Base-by-base conservation (phyloP, 192 early-diverging fungal genomes). In the Coemansia sp. region DNA sequence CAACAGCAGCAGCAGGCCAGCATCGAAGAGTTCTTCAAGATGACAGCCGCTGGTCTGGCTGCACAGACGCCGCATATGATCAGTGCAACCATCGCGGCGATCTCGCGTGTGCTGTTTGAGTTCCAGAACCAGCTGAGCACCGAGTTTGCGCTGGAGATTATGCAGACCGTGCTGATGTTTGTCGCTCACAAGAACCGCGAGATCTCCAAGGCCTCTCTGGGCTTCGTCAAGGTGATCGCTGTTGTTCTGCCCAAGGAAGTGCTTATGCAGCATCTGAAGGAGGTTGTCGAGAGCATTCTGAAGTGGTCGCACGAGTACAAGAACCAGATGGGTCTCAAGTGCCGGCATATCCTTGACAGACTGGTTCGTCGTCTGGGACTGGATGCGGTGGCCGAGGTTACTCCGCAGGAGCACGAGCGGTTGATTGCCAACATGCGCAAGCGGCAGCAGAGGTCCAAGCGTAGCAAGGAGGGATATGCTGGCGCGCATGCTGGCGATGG, bases 31-130 rank as follows among this genome's bases (percentile, higher is more conserved):
- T 98, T 88, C 73, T 92, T 98, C 72, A 91, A 89, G 57, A 98
- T 99, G 94, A 90, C 96, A 3, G 87, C 89, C 5, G 97, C 97
- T 34, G 97, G 96, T 78, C 86, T 99, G 74, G 96, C 91, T 1
- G 96, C 93, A n/a, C 87, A 88, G 38, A 94, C 94, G 12, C 85
- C 93, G 5, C 87, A 92, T 61, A 97, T 99, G 95, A 92, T 96
- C 45, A 91, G 90, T 68, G 97, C 97, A 4, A 88, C 96, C 0
- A 90, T 98, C 34, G 88, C 93, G 1, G 87, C 91, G 9, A 73
- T 98, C 22, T 91, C 91, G 5, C 84, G 96, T 15, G 80, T 94
- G n/a, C 67, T 98, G 64, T 99, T 96, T 57, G 97, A 99, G 83
- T 98, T 98, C 87, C 86, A 89, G 63, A 78, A 86, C 67, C 85